Base-by-base conservation (phyloP, 2,329 filamentous ascomycete species). In the Pseudogymnoascus sp. region DNA sequence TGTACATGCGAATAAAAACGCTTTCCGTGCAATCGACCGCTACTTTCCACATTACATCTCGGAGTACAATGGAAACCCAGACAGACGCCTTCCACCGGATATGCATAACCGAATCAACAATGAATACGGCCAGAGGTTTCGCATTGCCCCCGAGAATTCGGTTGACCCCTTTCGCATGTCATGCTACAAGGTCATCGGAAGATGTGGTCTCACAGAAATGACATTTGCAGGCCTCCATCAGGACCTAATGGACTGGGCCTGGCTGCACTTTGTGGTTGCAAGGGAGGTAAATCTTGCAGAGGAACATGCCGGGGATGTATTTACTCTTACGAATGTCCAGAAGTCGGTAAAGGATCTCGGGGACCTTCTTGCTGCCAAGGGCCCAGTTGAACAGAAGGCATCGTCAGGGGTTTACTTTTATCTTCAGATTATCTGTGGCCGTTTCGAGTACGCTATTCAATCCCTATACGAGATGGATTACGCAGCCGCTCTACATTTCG, bases 111-210 rank as follows among this genome's bases (percentile, higher is more conserved):
- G 90, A 67, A 96, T 96, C 77, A 90, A 90, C 69, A 91, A 90
- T 67, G 93, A 97, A 73, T 97, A 96, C 76, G 89, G 89, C 62
- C 90, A 96, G 74, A 88, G 92, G 54, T 84, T 88, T 25, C 88
- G 91, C 68, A 91, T 96, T 71, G 90, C 90, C 0, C 90, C 91
- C 0, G 90, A 95, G 65, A 89, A 93, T 73, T 90, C 90, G 1
- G 87, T 96, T 68, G 95, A 99, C 74, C 95, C 95, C 25, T 99
- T 96, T 79, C 88, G 92, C 63, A 93, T 96, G 86, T 93, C 93
- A 60, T 97, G 95, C 75, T 98, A 98, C 82, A 98, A 99, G 81
- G 88, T 99, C 67, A 89, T 99, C 70, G 95, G 96, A 54, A 92
- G 87, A 54, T 88, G 86, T 69, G 87, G 89, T 71, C 78, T 90